Conservation (phyloP, 2,329 filamentous ascomycete genomes). For the Rhynchosporium secalis region DNA sequence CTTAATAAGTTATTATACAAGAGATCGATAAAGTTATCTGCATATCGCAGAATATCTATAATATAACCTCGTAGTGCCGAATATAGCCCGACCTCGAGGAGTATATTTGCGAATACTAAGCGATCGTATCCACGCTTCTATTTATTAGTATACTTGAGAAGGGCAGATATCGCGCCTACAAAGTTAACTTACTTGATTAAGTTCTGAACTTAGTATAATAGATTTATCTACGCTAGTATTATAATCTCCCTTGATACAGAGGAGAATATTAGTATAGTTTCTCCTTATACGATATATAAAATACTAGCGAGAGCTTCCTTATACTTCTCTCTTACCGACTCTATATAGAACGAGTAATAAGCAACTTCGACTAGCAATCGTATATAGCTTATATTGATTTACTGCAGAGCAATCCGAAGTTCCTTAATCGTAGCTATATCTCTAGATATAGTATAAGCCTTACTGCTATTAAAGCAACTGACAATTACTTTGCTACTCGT, state of each 20-base stretch:
- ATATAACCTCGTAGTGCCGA: conserved; percentile 12
- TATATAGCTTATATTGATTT: conserved; percentile 36
- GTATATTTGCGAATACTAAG: background rate
- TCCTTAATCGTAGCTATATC: conserved; percentile 20
- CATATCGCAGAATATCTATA: background rate
- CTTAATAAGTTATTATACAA: background rate
- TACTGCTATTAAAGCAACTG: conserved; percentile 38
- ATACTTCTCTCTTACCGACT: conserved; percentile 32
- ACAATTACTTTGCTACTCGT: conserved; percentile 30
- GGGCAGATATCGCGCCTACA: conserved; percentile 5
- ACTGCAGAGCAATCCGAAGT: conserved; percentile 3
- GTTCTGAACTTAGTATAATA: conserved; percentile 48
- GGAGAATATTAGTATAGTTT: background rate
- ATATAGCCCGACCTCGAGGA: conserved; percentile 11
- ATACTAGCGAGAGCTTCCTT: background rate
- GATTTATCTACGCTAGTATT: conserved; percentile 29
- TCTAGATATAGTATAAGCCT: conserved; percentile 30
- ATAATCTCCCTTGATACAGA: background rate
- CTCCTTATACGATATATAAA: background rate
- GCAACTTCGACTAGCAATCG: conserved; percentile 42
- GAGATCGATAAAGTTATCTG: background rate
- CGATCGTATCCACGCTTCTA: background rate
- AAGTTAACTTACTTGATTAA: conserved; percentile 48
- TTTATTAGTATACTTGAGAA: background rate
- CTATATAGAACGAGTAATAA: conserved; percentile 44